Evolutionary conservation across 192 early-diverging fungal species (phyloP), one percentile per base, ranked within the genome.

Genomic region (Pilobolus umbonatus): DNA sequence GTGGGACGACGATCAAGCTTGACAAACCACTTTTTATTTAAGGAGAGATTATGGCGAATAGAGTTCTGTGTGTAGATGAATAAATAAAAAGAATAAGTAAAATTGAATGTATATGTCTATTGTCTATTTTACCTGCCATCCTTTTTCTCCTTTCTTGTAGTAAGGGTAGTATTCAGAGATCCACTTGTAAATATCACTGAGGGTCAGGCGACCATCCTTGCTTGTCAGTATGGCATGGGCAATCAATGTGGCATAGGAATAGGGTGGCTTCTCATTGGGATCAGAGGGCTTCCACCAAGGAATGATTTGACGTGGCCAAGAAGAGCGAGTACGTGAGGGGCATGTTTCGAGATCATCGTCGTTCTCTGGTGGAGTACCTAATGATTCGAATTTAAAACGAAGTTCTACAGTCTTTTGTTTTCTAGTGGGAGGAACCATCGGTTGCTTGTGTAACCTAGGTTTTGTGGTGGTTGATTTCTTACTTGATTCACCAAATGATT

Each of bases 121-220:
- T 42, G 0, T 42, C 19, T 42, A n/a, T 38, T 62, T 65, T 72
- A 83, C 86, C 85, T 85, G 88, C 93, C 93, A 95, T 5, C 90
- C 91, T 7, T 62, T 54, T 24, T 56, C 49, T 3, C 85, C 85
- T 1, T 78, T 79, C 35, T 82, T 80, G 57, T 80, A 79, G 62
- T 81, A 90, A 1, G 88, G 89, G 49, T 88, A 90, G 39, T 84
- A 69, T 2, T 70, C 68, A 49, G 79, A 79, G 12, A 92, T 83
- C 76, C 88, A 91, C n/a, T 80, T 64, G 68, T 95, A 95, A 28
- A 95, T 92, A 30, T 93, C 91, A 29, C 80, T 82, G 12, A 95
- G 71, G 2, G 92, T 91, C 58, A 94, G 69, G 42, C 77, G 77
- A 21, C 75, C 62, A 45, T 76, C 67, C 11, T 78, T 65, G 11